Conservation (phyloP, 2,329 filamentous ascomycete genomes). For the Penicillium digitatum region DNA sequence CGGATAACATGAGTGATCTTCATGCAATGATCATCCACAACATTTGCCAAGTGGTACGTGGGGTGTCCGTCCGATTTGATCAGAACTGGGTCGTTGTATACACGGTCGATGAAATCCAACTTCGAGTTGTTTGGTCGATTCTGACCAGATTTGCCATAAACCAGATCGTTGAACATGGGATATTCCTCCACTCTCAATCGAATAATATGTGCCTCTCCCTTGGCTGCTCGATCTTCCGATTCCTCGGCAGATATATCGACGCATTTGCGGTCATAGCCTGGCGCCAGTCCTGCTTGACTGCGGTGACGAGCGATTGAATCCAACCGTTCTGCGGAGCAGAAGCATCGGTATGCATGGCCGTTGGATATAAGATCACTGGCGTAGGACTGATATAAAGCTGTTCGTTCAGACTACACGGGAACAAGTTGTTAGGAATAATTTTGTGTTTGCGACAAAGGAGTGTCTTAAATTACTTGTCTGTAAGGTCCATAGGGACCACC, state of each 20-base stretch:
- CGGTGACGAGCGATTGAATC: constrained; percentile 62
- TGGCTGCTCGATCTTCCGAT: constrained; percentile 64
- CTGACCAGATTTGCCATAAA: constrained; percentile 63
- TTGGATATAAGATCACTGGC: constrained; percentile 64
- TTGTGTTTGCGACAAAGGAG: not conserved
- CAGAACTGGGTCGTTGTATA: constrained; percentile 79
- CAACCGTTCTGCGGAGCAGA: constrained; percentile 73
- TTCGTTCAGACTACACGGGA: constrained; percentile 66
- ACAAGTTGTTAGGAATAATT: not conserved
- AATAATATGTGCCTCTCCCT: constrained; percentile 70
- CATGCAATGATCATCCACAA: constrained; percentile 95
- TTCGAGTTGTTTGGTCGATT: constrained; percentile 51
- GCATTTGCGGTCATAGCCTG: constrained; percentile 70
- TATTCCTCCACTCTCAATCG: constrained; percentile 67
- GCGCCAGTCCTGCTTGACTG: constrained; percentile 55
- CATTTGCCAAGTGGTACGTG: constrained; percentile 96
- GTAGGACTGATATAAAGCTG: constrained; percentile 67
- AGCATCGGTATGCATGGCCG: constrained; percentile 85
- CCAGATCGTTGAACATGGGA: constrained; percentile 67
- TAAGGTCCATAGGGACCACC: constrained; percentile 83
- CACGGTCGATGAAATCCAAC: constrained; percentile 43
- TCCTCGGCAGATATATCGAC: constrained; percentile 62
- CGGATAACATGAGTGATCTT: constrained; percentile 92
- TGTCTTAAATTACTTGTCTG: constrained; percentile 64
- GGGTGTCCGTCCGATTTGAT: constrained; percentile 88